These are phyloP conservation scores for Trichoderma hamatum DNA, from an alignment of 2,329 filamentous ascomycete genomes.

Conservation along the genomic window DNA sequence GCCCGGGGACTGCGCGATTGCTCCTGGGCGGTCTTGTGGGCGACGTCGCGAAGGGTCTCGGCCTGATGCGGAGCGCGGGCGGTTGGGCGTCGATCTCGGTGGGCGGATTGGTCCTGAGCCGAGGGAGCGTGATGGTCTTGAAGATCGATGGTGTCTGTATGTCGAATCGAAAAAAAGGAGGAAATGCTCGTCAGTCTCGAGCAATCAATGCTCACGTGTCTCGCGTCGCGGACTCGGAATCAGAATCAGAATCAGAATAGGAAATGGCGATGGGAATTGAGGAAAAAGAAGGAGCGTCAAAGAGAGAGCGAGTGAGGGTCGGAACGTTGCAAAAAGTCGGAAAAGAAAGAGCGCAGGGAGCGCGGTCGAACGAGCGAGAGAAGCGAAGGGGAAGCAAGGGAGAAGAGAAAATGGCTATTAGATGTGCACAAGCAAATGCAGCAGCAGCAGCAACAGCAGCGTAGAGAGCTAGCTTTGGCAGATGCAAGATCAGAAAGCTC, in stretches of 20 bases:
- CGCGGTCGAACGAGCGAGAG: neutral
- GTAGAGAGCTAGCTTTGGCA: no score
- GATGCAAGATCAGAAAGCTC: neutral
- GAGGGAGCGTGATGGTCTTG: constrained; percentile 83
- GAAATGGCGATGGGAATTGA: neutral
- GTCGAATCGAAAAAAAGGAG: constrained; percentile 12
- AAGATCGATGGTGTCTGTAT: constrained; percentile 86
- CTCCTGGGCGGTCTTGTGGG: constrained; percentile 75
- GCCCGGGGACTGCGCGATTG: constrained; percentile 65
- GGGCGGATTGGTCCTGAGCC: constrained; percentile 72
- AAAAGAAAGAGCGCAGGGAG: constrained; percentile 19
- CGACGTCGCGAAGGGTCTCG: constrained; percentile 77
- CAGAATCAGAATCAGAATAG: constrained; percentile 28
- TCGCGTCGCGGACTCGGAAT: constrained; percentile 26
- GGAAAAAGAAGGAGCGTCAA: neutral
- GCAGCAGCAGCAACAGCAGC: constrained; percentile 3
- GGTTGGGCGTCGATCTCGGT: constrained; percentile 39
- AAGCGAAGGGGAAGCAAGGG: constrained; percentile 13
- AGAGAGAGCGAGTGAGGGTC: constrained; percentile 11
- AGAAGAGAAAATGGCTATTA: neutral
- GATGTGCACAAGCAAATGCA: neutral
- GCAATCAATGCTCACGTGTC: constrained; percentile 26
- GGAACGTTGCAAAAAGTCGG: neutral
- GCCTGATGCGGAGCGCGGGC: constrained; percentile 79
- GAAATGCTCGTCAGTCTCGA: constrained; percentile 30